These are phyloP conservation scores for Polyporus tsugae DNA, from an alignment of 1,284 basidiomycete genomes.

Conservation along the genomic window DNA sequence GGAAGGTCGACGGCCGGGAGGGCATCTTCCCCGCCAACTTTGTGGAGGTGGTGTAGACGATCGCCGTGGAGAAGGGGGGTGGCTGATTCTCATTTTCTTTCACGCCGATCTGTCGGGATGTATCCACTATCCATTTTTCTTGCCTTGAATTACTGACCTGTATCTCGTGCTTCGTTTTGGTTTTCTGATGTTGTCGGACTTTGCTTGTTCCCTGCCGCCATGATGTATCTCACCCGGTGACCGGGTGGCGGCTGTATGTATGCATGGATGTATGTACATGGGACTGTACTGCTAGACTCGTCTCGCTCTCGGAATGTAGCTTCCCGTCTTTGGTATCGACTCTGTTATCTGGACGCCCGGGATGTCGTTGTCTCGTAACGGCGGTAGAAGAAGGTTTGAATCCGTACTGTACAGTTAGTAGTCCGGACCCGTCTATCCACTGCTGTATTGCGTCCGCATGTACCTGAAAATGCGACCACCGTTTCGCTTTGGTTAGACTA, in stretches of 20 bases:
- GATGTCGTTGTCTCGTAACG: not conserved
- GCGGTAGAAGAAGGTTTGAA: constrained; percentile 4
- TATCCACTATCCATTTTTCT: not conserved
- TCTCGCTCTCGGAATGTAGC: constrained; percentile 1
- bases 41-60: constrained; percentile 52
- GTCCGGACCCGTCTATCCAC: not conserved
- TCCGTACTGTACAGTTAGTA: not conserved
- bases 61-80: not conserved
- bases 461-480: not conserved
- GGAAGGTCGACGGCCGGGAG: constrained; percentile 48
- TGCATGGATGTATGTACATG: not conserved
- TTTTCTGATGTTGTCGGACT: not conserved
- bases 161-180: not conserved
- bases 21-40: constrained; percentile 67
- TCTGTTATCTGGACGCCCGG: constrained; percentile 4
- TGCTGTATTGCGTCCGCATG: not conserved
- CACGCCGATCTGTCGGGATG: not conserved
- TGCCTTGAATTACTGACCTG: not conserved
- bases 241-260: not conserved
- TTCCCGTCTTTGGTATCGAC: not conserved
- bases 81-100: not conserved
- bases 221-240: not conserved
- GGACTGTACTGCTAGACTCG: constrained; percentile 4
- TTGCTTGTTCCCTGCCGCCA: not conserved
- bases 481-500: not conserved